Base-by-base conservation (phyloP, 2,329 filamentous ascomycete genomes). In the Tolypocladium nubicola region DNA sequence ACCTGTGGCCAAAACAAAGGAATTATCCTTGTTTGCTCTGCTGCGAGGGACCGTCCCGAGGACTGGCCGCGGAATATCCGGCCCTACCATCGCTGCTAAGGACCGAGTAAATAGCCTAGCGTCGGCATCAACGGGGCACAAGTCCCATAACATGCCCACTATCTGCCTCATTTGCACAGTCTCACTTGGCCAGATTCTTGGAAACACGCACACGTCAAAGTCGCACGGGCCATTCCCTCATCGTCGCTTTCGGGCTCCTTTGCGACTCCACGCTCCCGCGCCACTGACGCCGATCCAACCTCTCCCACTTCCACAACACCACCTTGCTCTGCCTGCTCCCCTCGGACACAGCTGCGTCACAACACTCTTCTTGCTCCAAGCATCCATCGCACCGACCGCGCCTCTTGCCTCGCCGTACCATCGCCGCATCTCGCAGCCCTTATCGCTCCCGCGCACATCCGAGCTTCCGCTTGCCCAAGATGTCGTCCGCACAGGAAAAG, bases 401-500 rank as follows among this genome's bases (percentile, higher is more conserved):
- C 41, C 21, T 26, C 21, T 23, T 26, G 21, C n/a, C 2, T 5
- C n/a, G 47, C 16, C 26, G 26, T n/a, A n/a, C 4, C 16, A 35
- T 35, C 19, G 30, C 30, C 47, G 47, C 47, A 52, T 52, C 19
- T 14, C 47, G 19, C 30, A 41, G 19, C n/a, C 19, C 19, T 14
- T 14, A 54, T 26, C 55, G 59, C 54, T 58, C 59, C 59, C 59
- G 53, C 37, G 49, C 54, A 26, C 37, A 57, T 62, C 59, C 59
- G 33, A 58, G 58, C 56, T 61, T 53, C 58, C 57, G 57, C 47
- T 56, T 56, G 55, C 58, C 66, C 73, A 82, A 68, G 66, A 90
- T 52, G 47, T 50, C 90, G 87, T 79, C 81, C 61, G 80, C 86
- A 66, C 88, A 90, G 75, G 88, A 90, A 68, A 86, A 85, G 74